A percentile compares a stretch with the other conserved stretches of the same genome.
phyloP scores from a whole-genome alignment of 169 alveolate species.

The Eimeria brunetti region DNA sequence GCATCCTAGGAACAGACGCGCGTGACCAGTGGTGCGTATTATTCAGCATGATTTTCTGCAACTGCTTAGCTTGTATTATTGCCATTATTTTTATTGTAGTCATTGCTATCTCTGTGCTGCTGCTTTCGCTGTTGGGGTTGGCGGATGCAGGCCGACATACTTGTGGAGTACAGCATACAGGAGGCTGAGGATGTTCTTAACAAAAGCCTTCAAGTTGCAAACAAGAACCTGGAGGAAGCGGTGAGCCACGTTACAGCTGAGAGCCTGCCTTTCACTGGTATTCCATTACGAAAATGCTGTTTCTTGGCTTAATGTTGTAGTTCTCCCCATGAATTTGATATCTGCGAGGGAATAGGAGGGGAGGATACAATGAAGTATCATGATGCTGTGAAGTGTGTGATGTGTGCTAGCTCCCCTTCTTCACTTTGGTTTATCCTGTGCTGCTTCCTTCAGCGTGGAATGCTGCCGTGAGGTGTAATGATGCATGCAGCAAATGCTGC shows the following conservation, averaged over 20 bases:
- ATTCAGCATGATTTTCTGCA: neutral
- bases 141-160: conserved; percentile 89
- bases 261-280: neutral
- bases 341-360: neutral
- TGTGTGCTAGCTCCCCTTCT: too few relatives aligned
- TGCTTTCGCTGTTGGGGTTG: neutral
- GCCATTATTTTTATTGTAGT: too few relatives aligned
- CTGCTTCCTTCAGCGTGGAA: too few relatives aligned
- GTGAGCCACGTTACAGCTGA: conserved; percentile 44
- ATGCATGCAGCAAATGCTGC: neutral
- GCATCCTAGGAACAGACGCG: neutral
- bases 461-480: neutral
- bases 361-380: neutral
- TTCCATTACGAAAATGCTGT: neutral
- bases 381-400: neutral
- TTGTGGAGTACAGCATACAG: conserved; percentile 92
- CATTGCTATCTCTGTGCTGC: neutral
- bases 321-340: neutral
- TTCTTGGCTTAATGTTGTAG: neutral
- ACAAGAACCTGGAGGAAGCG: conserved; percentile 82
- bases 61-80: too few relatives aligned
- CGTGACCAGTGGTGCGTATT: neutral
- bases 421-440: too few relatives aligned
- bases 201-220: conserved; percentile 87
- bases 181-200: conserved; percentile 91